Evolutionary conservation across 2,329 filamentous ascomycete species (phyloP).

Genomic region (Pseudopyricularia cyperi): DNA sequence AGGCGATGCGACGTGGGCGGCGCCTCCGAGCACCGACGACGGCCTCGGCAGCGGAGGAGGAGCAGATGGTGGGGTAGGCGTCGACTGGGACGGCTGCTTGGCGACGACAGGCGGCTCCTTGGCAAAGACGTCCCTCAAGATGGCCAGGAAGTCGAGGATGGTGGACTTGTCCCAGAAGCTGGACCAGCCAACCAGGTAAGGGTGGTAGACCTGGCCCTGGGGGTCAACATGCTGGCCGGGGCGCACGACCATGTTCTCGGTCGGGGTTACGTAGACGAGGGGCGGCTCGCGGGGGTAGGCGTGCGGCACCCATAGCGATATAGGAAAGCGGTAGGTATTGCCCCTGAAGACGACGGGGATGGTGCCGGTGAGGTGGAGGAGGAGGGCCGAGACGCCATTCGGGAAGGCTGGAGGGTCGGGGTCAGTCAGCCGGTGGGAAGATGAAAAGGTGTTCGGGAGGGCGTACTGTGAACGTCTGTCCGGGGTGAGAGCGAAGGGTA

Average conservation of each 20-base stretch:
- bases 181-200: constrained; percentile 82
- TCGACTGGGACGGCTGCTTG: constrained; percentile 29
- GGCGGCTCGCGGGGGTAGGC: constrained; percentile 78
- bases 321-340: constrained; percentile 76
- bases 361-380: constrained; percentile 77
- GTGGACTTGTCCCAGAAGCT: constrained; percentile 88
- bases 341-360: constrained; percentile 86
- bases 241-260: constrained; percentile 75
- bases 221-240: constrained; percentile 91
- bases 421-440: too few species aligned
- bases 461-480: constrained; percentile 88
- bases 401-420: constrained; percentile 55
- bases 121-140: constrained; percentile 77
- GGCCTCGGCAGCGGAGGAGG: constrained; percentile 20
- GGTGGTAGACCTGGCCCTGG: constrained; percentile 89
- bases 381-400: constrained; percentile 72
- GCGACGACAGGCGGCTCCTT: constrained; percentile 87
- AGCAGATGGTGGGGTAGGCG: constrained; percentile 35
- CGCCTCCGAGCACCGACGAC: background rate
- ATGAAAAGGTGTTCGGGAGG: background rate
- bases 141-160: constrained; percentile 67
- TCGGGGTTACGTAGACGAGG: constrained; percentile 78
- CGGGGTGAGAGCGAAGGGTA: constrained; percentile 71
- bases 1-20: constrained; percentile 18
- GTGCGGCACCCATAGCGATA: constrained; percentile 88